Evolutionary conservation across 257 asterid species (phyloP), one percentile per base, ranked within the genome.

Genomic region (Handroanthus guayacan): DNA sequence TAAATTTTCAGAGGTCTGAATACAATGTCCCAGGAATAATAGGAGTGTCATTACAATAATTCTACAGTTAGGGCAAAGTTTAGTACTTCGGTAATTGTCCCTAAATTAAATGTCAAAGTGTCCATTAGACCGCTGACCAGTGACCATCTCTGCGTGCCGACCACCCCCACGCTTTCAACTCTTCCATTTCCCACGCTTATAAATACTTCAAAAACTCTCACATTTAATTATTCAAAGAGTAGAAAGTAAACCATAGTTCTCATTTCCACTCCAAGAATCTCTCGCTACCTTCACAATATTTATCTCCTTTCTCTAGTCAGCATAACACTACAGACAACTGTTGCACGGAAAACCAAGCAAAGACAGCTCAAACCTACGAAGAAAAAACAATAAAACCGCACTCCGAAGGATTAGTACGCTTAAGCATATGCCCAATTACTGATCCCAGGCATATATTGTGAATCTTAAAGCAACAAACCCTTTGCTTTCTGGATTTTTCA

Each of bases 311-410:
- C 45, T 41, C 45, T 8, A 18, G 62, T 17, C 37, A 18, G 62
- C 62, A 56, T 18, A 56, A 16, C 72, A 11, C 72, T 44, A 16
- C 38, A 31, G 5, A 67, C 57, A 50, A 67, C 4, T 1, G 31
- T 14, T 13, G 61, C 73, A 67, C 73, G 38, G 25, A 67, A 62
- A 67, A 67, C 55, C 73, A 67, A 67, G 43, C 45, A 51, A 67
- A 3, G 0, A 13, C 60, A 67, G 73, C 47, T 25, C 60, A 67
- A 25, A 66, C n/a, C 17, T 58, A 11, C 31, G 8, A 56, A 18
- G 2, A 56, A 56, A 2, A 17, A 60, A 31, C 9, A 25, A 8
- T 58, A 51, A n/a, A 52, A 16, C 9, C 25, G 5, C 25, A n/a
- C 58, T 52, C 58, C 6, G 56, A 52, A 52, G 9, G 25, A n/a